Evolutionary conservation across 2,329 filamentous ascomycete genomes (phyloP).

Genomic region (Epichloe bromicola): DNA sequence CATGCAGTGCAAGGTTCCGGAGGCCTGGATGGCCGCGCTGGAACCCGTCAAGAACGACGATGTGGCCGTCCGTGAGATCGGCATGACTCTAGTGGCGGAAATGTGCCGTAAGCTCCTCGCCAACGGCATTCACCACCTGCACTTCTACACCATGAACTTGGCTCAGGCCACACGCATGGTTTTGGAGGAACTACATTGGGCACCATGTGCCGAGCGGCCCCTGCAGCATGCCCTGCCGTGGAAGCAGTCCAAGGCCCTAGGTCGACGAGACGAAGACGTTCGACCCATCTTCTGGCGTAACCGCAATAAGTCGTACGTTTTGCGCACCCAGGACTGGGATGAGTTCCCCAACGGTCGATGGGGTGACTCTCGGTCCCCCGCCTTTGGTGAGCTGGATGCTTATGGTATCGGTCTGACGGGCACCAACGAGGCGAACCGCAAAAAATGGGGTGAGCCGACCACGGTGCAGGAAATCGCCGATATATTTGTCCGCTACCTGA

Average conservation of each 20-base stretch:
- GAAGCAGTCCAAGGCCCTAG: conserved; percentile 85
- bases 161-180: conserved; percentile 90
- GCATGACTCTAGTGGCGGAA: conserved; percentile 73
- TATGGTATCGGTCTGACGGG: conserved; percentile 91
- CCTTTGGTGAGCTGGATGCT: conserved; percentile 87
- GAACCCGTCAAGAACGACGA: conserved; percentile 97
- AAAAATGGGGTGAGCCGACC: conserved; percentile 81
- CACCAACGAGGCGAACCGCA: conserved; percentile 89
- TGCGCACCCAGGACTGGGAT: conserved; percentile 95
- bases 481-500: conserved; percentile 75
- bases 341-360: conserved; percentile 98
- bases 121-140: conserved; percentile 73
- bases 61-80: conserved; percentile 77
- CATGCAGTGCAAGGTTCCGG: conserved; percentile 75
- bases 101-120: conserved; percentile 80
- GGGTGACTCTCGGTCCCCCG: conserved; percentile 88
- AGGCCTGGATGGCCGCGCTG: conserved; percentile 65
- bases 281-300: conserved; percentile 98
- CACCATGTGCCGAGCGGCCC: conserved; percentile 64
- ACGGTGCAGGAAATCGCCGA: conserved; percentile 68
- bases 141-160: conserved; percentile 99
- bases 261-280: conserved; percentile 84
- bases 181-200: conserved; percentile 74
- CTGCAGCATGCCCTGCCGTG: conserved; percentile 86
- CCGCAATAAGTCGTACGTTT: conserved; percentile 87